These are phyloP conservation scores for Mucuna pruriens DNA, from an alignment of 306 rosid genomes.

Conservation along the genomic window DNA sequence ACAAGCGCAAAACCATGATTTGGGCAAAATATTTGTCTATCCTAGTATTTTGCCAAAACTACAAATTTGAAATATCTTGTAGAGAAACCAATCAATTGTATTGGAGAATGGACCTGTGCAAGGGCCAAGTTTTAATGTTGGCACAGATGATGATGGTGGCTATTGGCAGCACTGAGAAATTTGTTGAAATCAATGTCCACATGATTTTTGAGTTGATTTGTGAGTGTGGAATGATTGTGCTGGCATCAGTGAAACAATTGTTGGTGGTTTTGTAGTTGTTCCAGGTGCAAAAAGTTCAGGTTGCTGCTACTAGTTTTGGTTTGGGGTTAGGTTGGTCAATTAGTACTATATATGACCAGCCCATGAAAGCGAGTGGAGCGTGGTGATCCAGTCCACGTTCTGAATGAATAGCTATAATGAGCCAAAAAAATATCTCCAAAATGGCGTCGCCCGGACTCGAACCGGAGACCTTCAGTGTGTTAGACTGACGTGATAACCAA, in stretches of 20 bases:
- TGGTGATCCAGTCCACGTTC: background rate
- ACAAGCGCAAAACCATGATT: background rate
- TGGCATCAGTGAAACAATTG: conserved; percentile 39
- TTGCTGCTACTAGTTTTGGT: background rate
- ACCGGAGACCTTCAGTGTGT: conserved; percentile 92
- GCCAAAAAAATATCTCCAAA: background rate
- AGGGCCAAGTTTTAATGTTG: background rate
- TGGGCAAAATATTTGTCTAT: background rate
- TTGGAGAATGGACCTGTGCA: conserved; percentile 21
- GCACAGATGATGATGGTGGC: background rate
- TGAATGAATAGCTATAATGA: conserved; percentile 5
- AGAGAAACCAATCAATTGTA: background rate
- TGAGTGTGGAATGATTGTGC: conserved; percentile 45
- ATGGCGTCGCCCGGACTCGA: conserved; percentile 74
- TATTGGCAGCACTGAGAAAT: conserved; percentile 37
- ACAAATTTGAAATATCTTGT: background rate
- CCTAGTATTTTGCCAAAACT: background rate
- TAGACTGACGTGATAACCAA: conserved; percentile 57
- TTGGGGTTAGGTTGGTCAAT: background rate
- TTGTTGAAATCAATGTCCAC: conserved; percentile 34
- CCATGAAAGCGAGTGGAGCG: background rate
- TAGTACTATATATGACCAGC: background rate
- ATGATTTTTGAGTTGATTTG: conserved; percentile 31
- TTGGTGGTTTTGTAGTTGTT: conserved; percentile 31
- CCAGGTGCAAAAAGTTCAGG: background rate